Percentiles rank a stretch among this genome's conserved stretches.
These are phyloP conservation scores for Komagataella ulmi DNA, from an alignment of 805 yeast species.

Conservation along the genomic window DNA sequence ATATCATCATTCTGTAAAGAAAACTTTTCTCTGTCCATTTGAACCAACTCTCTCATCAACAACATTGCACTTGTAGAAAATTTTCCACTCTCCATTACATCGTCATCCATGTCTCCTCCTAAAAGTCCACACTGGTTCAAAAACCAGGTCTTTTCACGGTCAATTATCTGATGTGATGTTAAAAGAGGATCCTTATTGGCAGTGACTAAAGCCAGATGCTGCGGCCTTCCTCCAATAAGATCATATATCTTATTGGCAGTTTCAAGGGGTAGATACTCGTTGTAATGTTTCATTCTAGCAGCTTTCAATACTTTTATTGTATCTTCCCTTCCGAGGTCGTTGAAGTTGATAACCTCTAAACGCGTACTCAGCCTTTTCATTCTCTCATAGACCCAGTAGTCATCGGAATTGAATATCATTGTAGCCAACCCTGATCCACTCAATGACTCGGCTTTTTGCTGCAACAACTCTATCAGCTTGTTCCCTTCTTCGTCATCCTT, in stretches of 20 bases:
- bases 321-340: conserved; percentile 44
- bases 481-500: conserved; percentile 64
- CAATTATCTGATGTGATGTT: conserved; percentile 61
- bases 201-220: conserved; percentile 62
- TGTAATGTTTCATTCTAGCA: conserved; percentile 31
- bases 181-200: conserved; percentile 38
- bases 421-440: conserved; percentile 60
- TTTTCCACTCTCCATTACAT: conserved; percentile 76
- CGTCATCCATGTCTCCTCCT: conserved; percentile 77
- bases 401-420: conserved; percentile 68
- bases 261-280: conserved; percentile 23
- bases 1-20: conserved; percentile 1
- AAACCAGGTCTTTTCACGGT: conserved; percentile 77
- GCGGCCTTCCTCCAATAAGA: conserved; percentile 75
- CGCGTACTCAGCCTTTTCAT: conserved; percentile 61
- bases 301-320: conserved; percentile 40
- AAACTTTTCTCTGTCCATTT: conserved; percentile 37
- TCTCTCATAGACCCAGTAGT: conserved; percentile 78
- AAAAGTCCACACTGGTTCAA: conserved; percentile 69
- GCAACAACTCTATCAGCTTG: conserved; percentile 58
- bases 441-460: conserved; percentile 71
- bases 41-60: conserved; percentile 55
- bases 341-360: conserved; percentile 56
- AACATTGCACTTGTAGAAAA: conserved; percentile 65
- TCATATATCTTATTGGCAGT: conserved; percentile 44